Conservation (phyloP, 2,329 filamentous ascomycete species). For the Colletotrichum noveboracense region DNA sequence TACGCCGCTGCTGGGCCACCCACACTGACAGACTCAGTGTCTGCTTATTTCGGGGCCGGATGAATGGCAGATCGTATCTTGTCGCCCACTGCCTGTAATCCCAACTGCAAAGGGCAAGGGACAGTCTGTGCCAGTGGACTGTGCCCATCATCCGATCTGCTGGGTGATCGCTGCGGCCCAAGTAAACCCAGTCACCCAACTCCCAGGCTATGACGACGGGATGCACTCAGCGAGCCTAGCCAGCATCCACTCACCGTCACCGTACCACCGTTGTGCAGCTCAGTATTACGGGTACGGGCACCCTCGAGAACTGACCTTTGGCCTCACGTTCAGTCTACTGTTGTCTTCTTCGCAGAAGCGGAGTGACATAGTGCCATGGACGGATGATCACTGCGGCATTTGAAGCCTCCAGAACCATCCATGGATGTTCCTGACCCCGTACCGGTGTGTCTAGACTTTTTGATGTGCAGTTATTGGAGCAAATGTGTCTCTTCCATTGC, state of each 20-base stretch:
- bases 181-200: not conserved
- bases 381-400: not conserved
- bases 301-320: not conserved
- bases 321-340: conserved; percentile 1
- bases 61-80: not conserved
- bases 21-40: not conserved
- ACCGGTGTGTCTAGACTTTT: not conserved
- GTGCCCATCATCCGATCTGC: conserved; percentile 21
- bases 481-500: not conserved
- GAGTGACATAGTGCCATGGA: not conserved
- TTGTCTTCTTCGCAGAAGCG: not conserved
- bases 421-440: not conserved
- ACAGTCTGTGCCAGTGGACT: conserved; percentile 20
- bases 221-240: not conserved
- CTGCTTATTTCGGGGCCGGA: conserved; percentile 7
- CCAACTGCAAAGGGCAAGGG: conserved; percentile 7
- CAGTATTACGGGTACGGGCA: not conserved
- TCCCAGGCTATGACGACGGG: conserved; percentile 14
- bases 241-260: conserved; percentile 9
- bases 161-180: conserved; percentile 16
- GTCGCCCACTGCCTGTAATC: not conserved
- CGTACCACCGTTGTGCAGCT: not conserved
- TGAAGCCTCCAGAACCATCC: not conserved
- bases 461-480: not conserved
- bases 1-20: not conserved